Evolutionary conservation across 257 asterid genomes (phyloP), one percentile per base, ranked within the genome.

Genomic region (Solanum bulbocastanum): DNA sequence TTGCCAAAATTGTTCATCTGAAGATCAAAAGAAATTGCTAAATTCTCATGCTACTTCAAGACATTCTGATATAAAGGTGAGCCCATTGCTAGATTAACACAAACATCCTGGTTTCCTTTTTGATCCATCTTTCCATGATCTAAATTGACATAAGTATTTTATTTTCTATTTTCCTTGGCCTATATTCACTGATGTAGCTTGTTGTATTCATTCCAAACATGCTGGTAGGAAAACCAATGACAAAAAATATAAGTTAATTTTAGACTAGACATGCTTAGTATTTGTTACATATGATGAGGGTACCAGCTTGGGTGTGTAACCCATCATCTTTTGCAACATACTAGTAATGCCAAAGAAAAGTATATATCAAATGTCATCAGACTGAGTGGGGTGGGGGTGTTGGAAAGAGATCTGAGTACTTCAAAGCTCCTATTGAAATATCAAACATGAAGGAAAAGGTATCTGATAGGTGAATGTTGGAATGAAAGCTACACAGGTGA

Each of bases 1-100:
- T 88, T 95, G 99, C 87, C 93, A 90, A 88, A 89, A 88, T 88
- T 96, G 99, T 58, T 91, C 96, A 74, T 89, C 98, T 23, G 98
- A 93, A 88, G 94, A 93, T 91, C 94, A 88, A 89, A 95, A 93
- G 88, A 95, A 91, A 85, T 90, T 93, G 83, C 90, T 88, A 37
- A 90, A 87, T 88, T 87, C 95, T 88, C 96, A 89, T 89, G 95
- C 91, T 87, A 85, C 95, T 87, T 90, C 94, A n/a, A 89, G 94
- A 89, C 93, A 87, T 58, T 83, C 95, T 82, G 97, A 95, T 91
- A 82, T 75, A 23, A 93, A 96, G 98, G 99, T 96, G 92, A 40
- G 66, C 79, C 68, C 18, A 40, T 68, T 85, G 39, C 42, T 65
- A 30, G 62, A 65, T 68, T 85, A 72, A 79, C 72, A 60, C 66